A percentile compares a stretch with the other conserved stretches of the same genome.
Conservation (phyloP, 2,329 filamentous ascomycete species). For the Alternaria gansuensis region DNA sequence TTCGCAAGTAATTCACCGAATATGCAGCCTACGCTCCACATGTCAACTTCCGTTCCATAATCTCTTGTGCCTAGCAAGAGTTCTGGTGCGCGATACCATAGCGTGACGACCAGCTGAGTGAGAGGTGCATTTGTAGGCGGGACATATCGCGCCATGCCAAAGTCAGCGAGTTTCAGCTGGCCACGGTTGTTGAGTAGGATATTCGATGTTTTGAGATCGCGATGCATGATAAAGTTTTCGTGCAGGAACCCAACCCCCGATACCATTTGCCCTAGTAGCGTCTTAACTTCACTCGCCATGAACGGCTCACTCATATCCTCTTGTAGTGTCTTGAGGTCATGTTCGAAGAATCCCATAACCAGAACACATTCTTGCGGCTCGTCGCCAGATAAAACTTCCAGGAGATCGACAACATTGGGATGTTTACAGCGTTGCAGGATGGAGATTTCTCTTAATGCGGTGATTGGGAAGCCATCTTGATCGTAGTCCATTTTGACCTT, state of each 20-base stretch:
- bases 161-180: conserved; percentile 94
- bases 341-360: conserved; percentile 96
- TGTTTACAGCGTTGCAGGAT: conserved; percentile 83
- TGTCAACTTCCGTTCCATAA: conserved; percentile 82
- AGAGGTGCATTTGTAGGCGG: conserved; percentile 73
- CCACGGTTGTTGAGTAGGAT: conserved; percentile 95
- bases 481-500: conserved; percentile 82
- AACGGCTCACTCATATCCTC: conserved; percentile 96
- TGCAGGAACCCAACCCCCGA: conserved; percentile 87
- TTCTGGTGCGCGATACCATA: conserved; percentile 96
- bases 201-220: conserved; percentile 52
- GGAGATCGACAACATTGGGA: conserved; percentile 80
- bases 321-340: conserved; percentile 92
- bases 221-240: conserved; percentile 79
- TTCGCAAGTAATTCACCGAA: conserved; percentile 89
- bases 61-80: conserved; percentile 80
- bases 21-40: conserved; percentile 97
- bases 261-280: conserved; percentile 82
- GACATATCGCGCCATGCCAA: conserved; percentile 94
- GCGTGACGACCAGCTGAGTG: conserved; percentile 91
- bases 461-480: conserved; percentile 87
- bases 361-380: conserved; percentile 77
- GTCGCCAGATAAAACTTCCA: conserved; percentile 84
- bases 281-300: conserved; percentile 90
- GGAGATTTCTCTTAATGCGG: conserved; percentile 91